phyloP scores from a whole-genome alignment of 768 basidiomycete species.

The Rhizopogon vesiculosus region DNA sequence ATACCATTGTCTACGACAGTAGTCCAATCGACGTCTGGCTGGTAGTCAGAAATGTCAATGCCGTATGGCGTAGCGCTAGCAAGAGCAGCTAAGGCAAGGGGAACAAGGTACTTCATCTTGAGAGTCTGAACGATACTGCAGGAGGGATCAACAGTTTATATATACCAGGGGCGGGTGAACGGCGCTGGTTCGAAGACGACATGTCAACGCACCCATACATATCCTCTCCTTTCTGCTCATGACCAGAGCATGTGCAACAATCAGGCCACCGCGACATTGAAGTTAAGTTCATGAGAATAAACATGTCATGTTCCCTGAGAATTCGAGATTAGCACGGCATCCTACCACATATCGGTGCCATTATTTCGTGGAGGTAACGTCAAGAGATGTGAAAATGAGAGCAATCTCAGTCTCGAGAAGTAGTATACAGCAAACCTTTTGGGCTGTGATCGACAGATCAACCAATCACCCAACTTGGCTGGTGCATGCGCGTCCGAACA shows the following conservation, averaged over 20 bases:
- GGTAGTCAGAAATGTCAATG: conserved; percentile 52
- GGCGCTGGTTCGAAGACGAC: background rate
- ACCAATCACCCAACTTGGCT: background rate
- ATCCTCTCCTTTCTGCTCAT: conserved; percentile 1
- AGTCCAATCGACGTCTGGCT: conserved; percentile 47
- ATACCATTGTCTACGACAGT: conserved; percentile 48
- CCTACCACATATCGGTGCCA: background rate
- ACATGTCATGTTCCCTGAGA: background rate
- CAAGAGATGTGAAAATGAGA: background rate
- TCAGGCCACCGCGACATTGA: background rate
- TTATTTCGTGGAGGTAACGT: background rate
- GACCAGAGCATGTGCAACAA: conserved; percentile 11
- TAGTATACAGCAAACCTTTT: background rate
- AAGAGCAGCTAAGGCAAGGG: conserved; percentile 12
- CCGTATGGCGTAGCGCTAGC: conserved; percentile 35
- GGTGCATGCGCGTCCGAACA: background rate
- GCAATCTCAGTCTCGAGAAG: background rate
- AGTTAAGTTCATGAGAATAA: background rate
- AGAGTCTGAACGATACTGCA: background rate
- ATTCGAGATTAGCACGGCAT: background rate
- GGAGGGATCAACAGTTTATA: conserved; percentile 9
- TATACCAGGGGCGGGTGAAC: background rate
- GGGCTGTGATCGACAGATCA: background rate
- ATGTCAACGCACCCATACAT: background rate
- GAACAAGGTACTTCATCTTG: conserved; percentile 16